Base-by-base conservation (phyloP, 2,329 filamentous ascomycete genomes). In the Fusarium nisikadoi region DNA sequence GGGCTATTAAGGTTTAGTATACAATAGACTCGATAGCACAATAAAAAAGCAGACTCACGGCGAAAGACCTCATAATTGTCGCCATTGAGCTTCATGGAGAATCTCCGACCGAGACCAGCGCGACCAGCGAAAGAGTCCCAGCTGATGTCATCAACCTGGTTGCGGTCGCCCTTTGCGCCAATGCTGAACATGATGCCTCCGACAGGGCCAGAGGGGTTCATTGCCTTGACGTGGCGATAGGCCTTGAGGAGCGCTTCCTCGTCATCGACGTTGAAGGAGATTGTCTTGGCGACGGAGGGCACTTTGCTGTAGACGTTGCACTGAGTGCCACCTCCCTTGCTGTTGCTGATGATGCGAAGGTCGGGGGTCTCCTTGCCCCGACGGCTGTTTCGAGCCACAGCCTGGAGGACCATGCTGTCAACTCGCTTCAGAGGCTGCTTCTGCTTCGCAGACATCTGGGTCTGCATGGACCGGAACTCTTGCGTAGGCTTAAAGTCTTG, bases 141-240 rank as follows among this genome's bases (percentile, higher is more conserved):
- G 14, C 25, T 41, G 6, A 69, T 27, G 12, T 43, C 45, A n/a
- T 64, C 33, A 11, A 57, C 23, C 6, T 39, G 31, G 3, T 31
- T n/a, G 9, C 12, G 27, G 35, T 16, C 53, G 4, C 46, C 23
- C 14, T 60, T 71, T 3, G 53, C 20, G 1, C 57, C 29, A 3
- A 64, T 36, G 2, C 62, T 59, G 29, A 71, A 71, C 62, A 71
- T 56, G 27, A 71, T 25, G 2, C 62, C 68, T 3, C 68, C 68
- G 8, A 71, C 58, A 7, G 36, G 14, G 1, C 49, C 56, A 5
- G 45, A 50, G 0, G 62, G 57, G 19, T 71, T 71, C 68, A 71
- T 68, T 14, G 68, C 38, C 29, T 62, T 68, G 5, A 71, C 68
- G 2, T 52, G 46, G 2, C 52, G 63, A 14, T 71, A 71, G 5